These are phyloP conservation scores for Areca catechu DNA, from an alignment of 176 grass and related monocot genomes.

Conservation along the genomic window DNA sequence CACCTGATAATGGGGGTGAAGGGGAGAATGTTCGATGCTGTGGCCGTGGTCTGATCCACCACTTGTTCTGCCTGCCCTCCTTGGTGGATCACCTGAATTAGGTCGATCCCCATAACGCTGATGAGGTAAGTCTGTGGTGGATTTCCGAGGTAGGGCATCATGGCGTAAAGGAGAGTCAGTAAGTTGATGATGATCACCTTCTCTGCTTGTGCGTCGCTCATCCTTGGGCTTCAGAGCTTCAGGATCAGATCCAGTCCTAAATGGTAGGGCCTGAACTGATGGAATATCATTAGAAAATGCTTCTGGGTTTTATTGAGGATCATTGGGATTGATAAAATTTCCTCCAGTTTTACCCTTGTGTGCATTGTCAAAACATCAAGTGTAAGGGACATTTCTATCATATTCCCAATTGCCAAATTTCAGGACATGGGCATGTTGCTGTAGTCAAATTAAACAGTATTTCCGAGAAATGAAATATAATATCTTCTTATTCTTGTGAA, in stretches of 20 bases:
- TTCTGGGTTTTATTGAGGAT: conserved; percentile 67
- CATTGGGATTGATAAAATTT: conserved; percentile 48
- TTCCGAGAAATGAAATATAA: too few species aligned
- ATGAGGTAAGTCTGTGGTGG: conserved; percentile 25
- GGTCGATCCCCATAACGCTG: conserved; percentile 12
- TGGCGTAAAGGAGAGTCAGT: conserved; percentile 10
- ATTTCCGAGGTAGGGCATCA: conserved; percentile 21
- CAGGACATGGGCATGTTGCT: conserved; percentile 47
- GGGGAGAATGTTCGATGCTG: conserved; percentile 27
- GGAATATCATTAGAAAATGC: conserved; percentile 35
- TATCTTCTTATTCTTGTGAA: too few species aligned
- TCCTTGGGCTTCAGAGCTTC: conserved; percentile 5
- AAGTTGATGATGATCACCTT: conserved; percentile 6
- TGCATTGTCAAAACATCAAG: conserved; percentile 57
- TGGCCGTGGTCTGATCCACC: conserved; percentile 5
- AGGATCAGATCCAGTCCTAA: conserved; percentile 16
- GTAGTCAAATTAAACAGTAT: conserved; percentile 13
- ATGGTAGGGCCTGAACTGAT: conserved; percentile 13
- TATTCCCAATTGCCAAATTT: conserved; percentile 80
- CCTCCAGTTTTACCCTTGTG: conserved; percentile 54
- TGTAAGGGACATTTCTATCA: conserved; percentile 45
- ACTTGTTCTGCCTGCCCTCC: conserved; percentile 9
- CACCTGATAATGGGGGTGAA: conserved; percentile 23
- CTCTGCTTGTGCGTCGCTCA: conserved; percentile 9
- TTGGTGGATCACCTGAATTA: conserved; percentile 20